phyloP scores from a whole-genome alignment of 2,329 filamentous ascomycete species.

The Epichloe glyceriae region DNA sequence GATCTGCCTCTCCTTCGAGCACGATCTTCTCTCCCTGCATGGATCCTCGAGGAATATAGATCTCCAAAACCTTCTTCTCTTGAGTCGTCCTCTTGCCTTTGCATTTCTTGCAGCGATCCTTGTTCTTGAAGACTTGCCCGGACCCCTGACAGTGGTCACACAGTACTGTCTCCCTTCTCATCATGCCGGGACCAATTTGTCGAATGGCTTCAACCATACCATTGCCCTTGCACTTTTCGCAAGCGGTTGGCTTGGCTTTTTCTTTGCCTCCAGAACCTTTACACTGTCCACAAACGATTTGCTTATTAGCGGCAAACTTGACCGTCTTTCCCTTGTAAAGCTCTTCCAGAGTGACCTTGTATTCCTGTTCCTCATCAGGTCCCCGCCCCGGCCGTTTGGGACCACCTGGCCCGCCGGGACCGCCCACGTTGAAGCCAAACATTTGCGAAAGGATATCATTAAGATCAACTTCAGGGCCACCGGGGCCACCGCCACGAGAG shows the following conservation, averaged over 20 bases:
- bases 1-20: slow-evolving; percentile 86
- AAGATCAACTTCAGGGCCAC: slow-evolving; percentile 63
- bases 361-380: slow-evolving; percentile 76
- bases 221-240: slow-evolving; percentile 70
- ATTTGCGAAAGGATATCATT: slow-evolving; percentile 90
- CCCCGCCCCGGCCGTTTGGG: slow-evolving; percentile 56
- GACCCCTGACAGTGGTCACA: slow-evolving; percentile 76
- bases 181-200: slow-evolving; percentile 74
- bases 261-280: slow-evolving; percentile 86
- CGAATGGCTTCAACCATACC: slow-evolving; percentile 67
- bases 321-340: slow-evolving; percentile 98
- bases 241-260: slow-evolving; percentile 72
- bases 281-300: slow-evolving; percentile 76
- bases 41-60: slow-evolving; percentile 85
- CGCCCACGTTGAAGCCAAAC: slow-evolving; percentile 66
- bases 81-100: slow-evolving; percentile 80
- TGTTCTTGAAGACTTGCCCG: slow-evolving; percentile 84
- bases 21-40: slow-evolving; percentile 82
- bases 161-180: slow-evolving; percentile 64
- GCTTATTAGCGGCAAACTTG: slow-evolving; percentile 91
- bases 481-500: slow-evolving; percentile 50
- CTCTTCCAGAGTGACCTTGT: slow-evolving; percentile 84
- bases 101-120: slow-evolving; percentile 98
- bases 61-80: slow-evolving; percentile 87
- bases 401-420: slow-evolving; percentile 37